phyloP scores from a whole-genome alignment of 2,329 filamentous ascomycete species.

The Pseudogymnoascus verrucosus region DNA sequence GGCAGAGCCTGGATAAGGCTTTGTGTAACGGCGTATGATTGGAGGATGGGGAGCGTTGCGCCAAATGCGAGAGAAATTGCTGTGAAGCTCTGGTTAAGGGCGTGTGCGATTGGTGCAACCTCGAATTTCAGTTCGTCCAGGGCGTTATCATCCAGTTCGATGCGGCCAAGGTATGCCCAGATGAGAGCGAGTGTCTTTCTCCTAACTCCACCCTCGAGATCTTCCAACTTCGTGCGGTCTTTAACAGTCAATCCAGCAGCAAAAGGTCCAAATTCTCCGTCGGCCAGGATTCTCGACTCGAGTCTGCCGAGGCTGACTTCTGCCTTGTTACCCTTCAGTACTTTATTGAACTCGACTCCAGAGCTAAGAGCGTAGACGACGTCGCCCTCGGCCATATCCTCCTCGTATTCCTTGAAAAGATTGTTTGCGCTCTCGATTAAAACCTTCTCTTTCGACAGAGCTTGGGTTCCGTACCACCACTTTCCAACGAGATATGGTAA shows the following conservation, averaged over 20 bases:
- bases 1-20: slow-evolving; percentile 82
- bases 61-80: slow-evolving; percentile 84
- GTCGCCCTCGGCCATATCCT: slow-evolving; percentile 70
- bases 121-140: slow-evolving; percentile 84
- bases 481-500: slow-evolving; percentile 89
- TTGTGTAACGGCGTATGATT: slow-evolving; percentile 76
- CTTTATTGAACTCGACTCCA: slow-evolving; percentile 74
- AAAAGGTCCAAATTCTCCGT: slow-evolving; percentile 44
- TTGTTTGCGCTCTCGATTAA: slow-evolving; percentile 90
- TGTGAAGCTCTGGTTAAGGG: slow-evolving; percentile 77
- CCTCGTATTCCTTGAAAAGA: slow-evolving; percentile 87
- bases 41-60: slow-evolving; percentile 71
- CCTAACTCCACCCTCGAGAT: slow-evolving; percentile 70
- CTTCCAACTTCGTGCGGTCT: slow-evolving; percentile 68
- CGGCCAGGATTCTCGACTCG: slow-evolving; percentile 68
- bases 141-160: slow-evolving; percentile 70
- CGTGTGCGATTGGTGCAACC: slow-evolving; percentile 76
- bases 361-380: slow-evolving; percentile 75
- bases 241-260: slow-evolving; percentile 58
- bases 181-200: slow-evolving; percentile 83
- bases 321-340: slow-evolving; percentile 68
- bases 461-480: slow-evolving; percentile 98
- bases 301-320: slow-evolving; percentile 76
- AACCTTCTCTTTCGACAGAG: slow-evolving; percentile 86
- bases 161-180: slow-evolving; percentile 89